phyloP scores from a whole-genome alignment of 2,329 filamentous ascomycete genomes.

The Sarocladiaceae sp. region DNA sequence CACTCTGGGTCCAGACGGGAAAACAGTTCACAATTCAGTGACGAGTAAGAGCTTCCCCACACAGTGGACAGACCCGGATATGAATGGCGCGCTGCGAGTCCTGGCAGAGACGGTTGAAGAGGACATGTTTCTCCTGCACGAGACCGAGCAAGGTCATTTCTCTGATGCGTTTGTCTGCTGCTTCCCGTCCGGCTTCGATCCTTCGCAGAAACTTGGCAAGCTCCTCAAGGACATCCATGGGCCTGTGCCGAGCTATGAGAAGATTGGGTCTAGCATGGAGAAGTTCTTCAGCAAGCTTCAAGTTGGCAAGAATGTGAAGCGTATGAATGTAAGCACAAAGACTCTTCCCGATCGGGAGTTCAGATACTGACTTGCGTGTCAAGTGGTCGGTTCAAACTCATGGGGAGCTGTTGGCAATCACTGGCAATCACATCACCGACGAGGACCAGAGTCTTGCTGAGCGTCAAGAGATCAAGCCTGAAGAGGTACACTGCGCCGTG shows the following conservation, averaged over 20 bases:
- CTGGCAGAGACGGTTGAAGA: constrained; percentile 51
- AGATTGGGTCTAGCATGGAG: constrained; percentile 52
- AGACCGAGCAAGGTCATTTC: constrained; percentile 36
- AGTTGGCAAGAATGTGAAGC: constrained; percentile 43
- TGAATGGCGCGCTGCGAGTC: constrained; percentile 30
- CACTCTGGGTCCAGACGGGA: constrained; percentile 24
- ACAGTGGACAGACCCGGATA: constrained; percentile 16
- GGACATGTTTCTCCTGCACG: constrained; percentile 46
- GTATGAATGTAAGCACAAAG: constrained; percentile 47
- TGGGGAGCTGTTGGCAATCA: constrained; percentile 31
- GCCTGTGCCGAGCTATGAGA: constrained; percentile 50
- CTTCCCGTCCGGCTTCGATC: constrained; percentile 49
- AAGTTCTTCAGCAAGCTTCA: constrained; percentile 44
- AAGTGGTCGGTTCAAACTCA: constrained; percentile 49
- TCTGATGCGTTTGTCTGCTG: constrained; percentile 47
- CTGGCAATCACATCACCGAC: constrained; percentile 30
- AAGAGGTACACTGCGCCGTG: constrained; percentile 23
- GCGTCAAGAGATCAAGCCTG: constrained; percentile 32
- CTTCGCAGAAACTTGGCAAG: constrained; percentile 44
- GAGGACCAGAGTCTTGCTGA: constrained; percentile 14
- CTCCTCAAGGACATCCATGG: constrained; percentile 44
- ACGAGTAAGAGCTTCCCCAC: constrained; percentile 28
- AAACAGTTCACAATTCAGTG: constrained; percentile 33
- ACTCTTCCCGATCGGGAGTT: background rate
- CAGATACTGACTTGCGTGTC: background rate